Percentiles rank a stretch among this genome's conserved stretches.
These are phyloP conservation scores for Epichloe elymi DNA, from an alignment of 2,329 filamentous ascomycete species.

Conservation along the genomic window DNA sequence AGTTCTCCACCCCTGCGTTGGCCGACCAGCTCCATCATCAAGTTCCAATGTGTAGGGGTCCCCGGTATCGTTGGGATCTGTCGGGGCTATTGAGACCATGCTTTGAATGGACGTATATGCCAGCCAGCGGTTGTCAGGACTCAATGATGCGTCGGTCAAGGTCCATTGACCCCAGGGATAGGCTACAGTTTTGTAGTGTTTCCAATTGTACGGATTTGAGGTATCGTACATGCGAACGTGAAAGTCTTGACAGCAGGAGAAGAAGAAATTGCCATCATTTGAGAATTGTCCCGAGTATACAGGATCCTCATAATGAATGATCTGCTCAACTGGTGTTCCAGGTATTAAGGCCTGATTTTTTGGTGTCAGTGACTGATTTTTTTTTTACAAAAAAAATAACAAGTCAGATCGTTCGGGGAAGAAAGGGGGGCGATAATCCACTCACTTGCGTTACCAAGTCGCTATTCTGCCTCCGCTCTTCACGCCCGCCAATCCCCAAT, in stretches of 20 bases:
- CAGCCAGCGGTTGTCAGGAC: slow-evolving; percentile 81
- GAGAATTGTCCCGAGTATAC: slow-evolving; percentile 96
- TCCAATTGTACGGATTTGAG: slow-evolving; percentile 88
- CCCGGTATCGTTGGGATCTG: slow-evolving; percentile 68
- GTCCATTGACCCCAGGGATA: slow-evolving; percentile 92
- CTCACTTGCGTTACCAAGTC: slow-evolving; percentile 54
- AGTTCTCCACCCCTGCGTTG: slow-evolving; percentile 11
- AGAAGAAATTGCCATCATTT: slow-evolving; percentile 96
- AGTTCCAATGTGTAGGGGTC: slow-evolving; percentile 75
- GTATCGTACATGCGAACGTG: slow-evolving; percentile 96
- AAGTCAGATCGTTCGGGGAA: background rate
- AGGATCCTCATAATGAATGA: slow-evolving; percentile 73
- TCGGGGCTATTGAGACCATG: slow-evolving; percentile 73
- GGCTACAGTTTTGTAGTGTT: slow-evolving; percentile 79
- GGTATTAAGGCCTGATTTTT: slow-evolving; percentile 57
- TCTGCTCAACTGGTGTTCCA: slow-evolving; percentile 62
- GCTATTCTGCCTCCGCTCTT: slow-evolving; percentile 46
- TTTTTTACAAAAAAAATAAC: background rate
- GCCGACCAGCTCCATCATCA: slow-evolving; percentile 12
- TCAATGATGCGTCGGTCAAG: slow-evolving; percentile 83
- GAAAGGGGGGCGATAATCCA: background rate
- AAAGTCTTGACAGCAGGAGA: slow-evolving; percentile 83
- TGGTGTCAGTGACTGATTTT: background rate
- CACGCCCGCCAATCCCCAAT: slow-evolving; percentile 53
- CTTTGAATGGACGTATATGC: slow-evolving; percentile 84